phyloP scores from a whole-genome alignment of 305 asterid genomes.

The Andrographis paniculata region DNA sequence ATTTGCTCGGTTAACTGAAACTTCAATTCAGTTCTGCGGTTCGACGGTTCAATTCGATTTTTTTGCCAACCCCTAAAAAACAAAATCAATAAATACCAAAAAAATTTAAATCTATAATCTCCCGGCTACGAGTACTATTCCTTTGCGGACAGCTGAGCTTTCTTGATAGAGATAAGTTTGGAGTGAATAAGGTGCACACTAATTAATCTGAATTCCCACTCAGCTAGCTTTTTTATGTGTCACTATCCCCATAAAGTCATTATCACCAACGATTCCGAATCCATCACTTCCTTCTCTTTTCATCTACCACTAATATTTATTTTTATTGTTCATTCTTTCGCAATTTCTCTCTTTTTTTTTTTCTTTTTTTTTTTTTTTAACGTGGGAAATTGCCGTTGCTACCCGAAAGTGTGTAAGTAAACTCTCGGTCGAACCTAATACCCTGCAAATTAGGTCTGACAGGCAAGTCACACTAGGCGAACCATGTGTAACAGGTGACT shows the following conservation, averaged over 20 bases:
- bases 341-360: neutral
- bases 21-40: too few species aligned
- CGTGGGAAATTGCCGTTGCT: neutral
- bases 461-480: too few species aligned
- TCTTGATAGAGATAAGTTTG: slow-evolving; percentile 6
- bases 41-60: too few species aligned
- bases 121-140: too few species aligned
- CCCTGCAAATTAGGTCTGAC: too few species aligned
- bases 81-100: too few species aligned
- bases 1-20: too few species aligned
- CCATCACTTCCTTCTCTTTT: slow-evolving; percentile 11
- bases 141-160: neutral
- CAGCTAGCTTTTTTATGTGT: slow-evolving; percentile 12
- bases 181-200: slow-evolving; percentile 1
- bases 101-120: neutral
- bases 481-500: too few species aligned
- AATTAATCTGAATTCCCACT: slow-evolving; percentile 17
- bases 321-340: neutral
- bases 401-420: too few species aligned
- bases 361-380: neutral
- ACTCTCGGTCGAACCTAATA: too few species aligned
- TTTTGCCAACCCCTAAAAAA: too few species aligned
- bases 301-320: slow-evolving; percentile 2
- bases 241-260: slow-evolving; percentile 30
- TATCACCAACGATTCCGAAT: slow-evolving; percentile 17